phyloP scores from a whole-genome alignment of 1,284 basidiomycete genomes.

The Cryptococcus sp. region DNA sequence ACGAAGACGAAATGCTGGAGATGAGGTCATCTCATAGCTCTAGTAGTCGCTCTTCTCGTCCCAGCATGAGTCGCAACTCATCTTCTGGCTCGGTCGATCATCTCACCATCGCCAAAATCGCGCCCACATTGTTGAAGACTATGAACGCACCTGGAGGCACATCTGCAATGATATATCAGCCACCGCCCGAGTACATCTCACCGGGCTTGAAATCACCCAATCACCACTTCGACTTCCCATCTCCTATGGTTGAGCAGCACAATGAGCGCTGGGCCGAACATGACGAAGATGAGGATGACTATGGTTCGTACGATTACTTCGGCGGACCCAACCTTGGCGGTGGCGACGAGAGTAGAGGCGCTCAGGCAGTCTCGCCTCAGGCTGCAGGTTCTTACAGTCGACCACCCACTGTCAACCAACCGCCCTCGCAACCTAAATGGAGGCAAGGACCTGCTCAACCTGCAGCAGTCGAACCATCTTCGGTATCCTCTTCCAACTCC shows the following conservation, averaged over 20 bases:
- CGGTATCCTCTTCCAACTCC: slow-evolving; percentile 27
- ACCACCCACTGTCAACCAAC: slow-evolving; percentile 36
- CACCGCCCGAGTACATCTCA: slow-evolving; percentile 56
- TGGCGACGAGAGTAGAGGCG: slow-evolving; percentile 3
- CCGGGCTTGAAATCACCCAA: slow-evolving; percentile 21
- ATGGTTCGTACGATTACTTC: slow-evolving; percentile 62
- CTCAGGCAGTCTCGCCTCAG: slow-evolving; percentile 5
- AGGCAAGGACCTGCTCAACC: slow-evolving; percentile 19
- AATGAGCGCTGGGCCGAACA: slow-evolving; percentile 43
- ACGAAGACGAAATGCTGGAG: slow-evolving; percentile 61
- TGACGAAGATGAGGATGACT: slow-evolving; percentile 58
- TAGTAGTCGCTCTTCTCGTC: slow-evolving; percentile 37
- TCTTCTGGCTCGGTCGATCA: slow-evolving; percentile 56
- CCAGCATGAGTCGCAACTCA: slow-evolving; percentile 38
- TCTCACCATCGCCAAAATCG: slow-evolving; percentile 90
- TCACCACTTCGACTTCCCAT: slow-evolving; percentile 42
- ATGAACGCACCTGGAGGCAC: slow-evolving; percentile 52
- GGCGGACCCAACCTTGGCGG: slow-evolving; percentile 58
- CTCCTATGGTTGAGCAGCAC: slow-evolving; percentile 33
- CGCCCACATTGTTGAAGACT: slow-evolving; percentile 90
- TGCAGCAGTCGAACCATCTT: slow-evolving; percentile 16
- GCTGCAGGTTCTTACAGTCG: slow-evolving; percentile 25
- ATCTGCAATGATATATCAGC: slow-evolving; percentile 69
- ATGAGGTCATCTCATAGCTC: slow-evolving; percentile 57
- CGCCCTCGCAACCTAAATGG: slow-evolving; percentile 51